phyloP scores from a whole-genome alignment of 805 yeast species.

The Candida xiaguanensis region DNA sequence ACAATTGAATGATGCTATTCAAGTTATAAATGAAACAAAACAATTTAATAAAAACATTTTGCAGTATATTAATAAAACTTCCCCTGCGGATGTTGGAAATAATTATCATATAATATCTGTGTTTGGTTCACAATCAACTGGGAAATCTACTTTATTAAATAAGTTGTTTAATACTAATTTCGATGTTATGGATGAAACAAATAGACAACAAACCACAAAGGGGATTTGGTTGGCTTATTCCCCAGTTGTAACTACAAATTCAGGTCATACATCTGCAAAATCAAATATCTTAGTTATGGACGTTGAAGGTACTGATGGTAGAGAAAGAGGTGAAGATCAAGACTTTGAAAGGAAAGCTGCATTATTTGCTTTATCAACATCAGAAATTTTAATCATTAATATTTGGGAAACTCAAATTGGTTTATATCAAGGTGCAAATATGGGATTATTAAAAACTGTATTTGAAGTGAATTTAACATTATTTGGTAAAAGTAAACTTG shows the following conservation, averaged over 20 bases:
- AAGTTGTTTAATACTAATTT: constrained; percentile 80
- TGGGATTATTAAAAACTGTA: constrained; percentile 92
- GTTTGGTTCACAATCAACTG: constrained; percentile 96
- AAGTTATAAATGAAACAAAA: constrained; percentile 61
- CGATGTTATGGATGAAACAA: constrained; percentile 87
- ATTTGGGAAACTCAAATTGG: constrained; percentile 98
- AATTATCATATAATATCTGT: constrained; percentile 90
- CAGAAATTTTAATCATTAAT: constrained; percentile 86
- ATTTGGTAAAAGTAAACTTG: constrained; percentile 57
- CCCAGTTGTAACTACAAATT: constrained; percentile 25
- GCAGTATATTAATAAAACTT: constrained; percentile 31
- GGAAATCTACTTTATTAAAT: constrained; percentile 90
- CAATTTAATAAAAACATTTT: constrained; percentile 40
- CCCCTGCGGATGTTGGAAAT: constrained; percentile 49
- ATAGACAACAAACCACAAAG: constrained; percentile 67
- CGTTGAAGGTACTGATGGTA: constrained; percentile 98
- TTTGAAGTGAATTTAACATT: constrained; percentile 90
- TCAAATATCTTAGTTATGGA: constrained; percentile 75
- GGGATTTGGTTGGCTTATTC: constrained; percentile 45
- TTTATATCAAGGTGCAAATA: constrained; percentile 93
- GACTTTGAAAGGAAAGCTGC: constrained; percentile 98
- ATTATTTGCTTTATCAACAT: constrained; percentile 85
- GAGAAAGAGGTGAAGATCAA: constrained; percentile 97
- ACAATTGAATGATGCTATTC: constrained; percentile 42
- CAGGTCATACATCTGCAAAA: constrained; percentile 8